A percentile compares a stretch with the other conserved stretches of the same genome.
phyloP scores from a whole-genome alignment of 805 yeast genomes.

The Metschnikowia koreensis region DNA sequence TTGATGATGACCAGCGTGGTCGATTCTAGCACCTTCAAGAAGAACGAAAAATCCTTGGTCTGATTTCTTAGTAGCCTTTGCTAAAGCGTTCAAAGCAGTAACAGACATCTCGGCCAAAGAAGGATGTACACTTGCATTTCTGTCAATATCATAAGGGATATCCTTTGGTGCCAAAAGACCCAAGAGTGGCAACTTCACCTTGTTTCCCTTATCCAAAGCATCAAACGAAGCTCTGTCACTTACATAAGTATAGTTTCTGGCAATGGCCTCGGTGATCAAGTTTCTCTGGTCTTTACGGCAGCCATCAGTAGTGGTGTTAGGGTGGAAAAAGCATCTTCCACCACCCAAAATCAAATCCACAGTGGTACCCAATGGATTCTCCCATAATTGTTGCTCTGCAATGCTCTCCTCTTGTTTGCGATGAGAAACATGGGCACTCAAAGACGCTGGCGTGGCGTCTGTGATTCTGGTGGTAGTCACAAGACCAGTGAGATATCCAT shows the following conservation, averaged over 20 bases:
- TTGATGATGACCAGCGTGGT: constrained; percentile 91
- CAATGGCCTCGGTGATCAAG: constrained; percentile 60
- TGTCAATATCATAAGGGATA: constrained; percentile 81
- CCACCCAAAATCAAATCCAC: constrained; percentile 89
- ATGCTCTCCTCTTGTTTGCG: constrained; percentile 78
- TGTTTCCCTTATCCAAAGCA: constrained; percentile 48
- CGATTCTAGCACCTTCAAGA: constrained; percentile 90
- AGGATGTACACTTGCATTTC: constrained; percentile 60
- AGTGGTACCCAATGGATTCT: constrained; percentile 69
- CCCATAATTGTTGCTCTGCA: constrained; percentile 83
- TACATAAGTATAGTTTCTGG: constrained; percentile 56
- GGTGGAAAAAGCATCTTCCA: constrained; percentile 80
- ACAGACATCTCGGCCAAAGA: constrained; percentile 73
- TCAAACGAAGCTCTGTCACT: constrained; percentile 61
- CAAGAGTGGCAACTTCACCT: constrained; percentile 71
- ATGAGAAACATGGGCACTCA: constrained; percentile 71
- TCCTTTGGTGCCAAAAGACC: constrained; percentile 73
- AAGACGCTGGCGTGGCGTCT: constrained; percentile 95
- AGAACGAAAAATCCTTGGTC: constrained; percentile 82
- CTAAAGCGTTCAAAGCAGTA: constrained; percentile 68
- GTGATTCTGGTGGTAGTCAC: constrained; percentile 90
- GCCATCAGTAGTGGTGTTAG: constrained; percentile 48
- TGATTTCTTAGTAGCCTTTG: constrained; percentile 62
- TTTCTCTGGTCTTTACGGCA: constrained; percentile 70
- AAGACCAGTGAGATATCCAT: constrained; percentile 79